These are phyloP conservation scores for Cystobasidium tubakii DNA, from an alignment of 768 basidiomycete species.

Conservation along the genomic window DNA sequence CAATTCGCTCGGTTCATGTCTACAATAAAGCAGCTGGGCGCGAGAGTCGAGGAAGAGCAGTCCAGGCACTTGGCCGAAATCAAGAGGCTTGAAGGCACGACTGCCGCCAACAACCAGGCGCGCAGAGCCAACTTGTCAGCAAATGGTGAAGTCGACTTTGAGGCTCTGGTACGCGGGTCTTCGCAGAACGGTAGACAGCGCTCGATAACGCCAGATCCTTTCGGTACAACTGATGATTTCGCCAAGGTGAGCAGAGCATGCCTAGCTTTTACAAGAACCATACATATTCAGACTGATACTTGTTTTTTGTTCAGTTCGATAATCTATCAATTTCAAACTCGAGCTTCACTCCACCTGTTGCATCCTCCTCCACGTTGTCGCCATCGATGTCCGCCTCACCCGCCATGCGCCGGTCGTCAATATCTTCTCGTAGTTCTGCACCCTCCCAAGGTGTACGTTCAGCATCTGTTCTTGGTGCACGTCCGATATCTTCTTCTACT, in stretches of 20 bases:
- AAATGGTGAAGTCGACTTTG: constrained; percentile 68
- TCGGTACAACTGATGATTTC: constrained; percentile 18
- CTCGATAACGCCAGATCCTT: constrained; percentile 25
- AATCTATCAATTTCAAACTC: not conserved
- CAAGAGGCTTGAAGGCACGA: constrained; percentile 70
- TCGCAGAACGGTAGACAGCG: constrained; percentile 38
- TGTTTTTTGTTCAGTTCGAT: constrained; percentile 14
- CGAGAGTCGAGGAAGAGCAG: constrained; percentile 88
- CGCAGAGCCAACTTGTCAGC: not conserved
- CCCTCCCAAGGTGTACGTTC: not conserved
- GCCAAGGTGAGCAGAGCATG: not conserved
- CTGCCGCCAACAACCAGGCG: constrained; percentile 49
- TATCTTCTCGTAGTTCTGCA: not conserved
- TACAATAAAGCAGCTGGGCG: constrained; percentile 55
- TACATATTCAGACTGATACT: not conserved
- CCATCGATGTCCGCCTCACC: not conserved
- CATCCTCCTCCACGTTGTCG: not conserved
- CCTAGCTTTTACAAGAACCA: not conserved
- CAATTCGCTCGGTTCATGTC: constrained; percentile 92
- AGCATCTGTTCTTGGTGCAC: constrained; percentile 13
- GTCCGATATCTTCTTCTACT: constrained; percentile 15
- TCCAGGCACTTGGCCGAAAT: constrained; percentile 86
- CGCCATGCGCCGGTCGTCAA: not conserved
- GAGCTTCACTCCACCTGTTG: not conserved
- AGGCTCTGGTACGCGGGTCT: constrained; percentile 63